These are phyloP conservation scores for Luffa aegyptiaca DNA, from an alignment of 306 rosid genomes.

Conservation along the genomic window DNA sequence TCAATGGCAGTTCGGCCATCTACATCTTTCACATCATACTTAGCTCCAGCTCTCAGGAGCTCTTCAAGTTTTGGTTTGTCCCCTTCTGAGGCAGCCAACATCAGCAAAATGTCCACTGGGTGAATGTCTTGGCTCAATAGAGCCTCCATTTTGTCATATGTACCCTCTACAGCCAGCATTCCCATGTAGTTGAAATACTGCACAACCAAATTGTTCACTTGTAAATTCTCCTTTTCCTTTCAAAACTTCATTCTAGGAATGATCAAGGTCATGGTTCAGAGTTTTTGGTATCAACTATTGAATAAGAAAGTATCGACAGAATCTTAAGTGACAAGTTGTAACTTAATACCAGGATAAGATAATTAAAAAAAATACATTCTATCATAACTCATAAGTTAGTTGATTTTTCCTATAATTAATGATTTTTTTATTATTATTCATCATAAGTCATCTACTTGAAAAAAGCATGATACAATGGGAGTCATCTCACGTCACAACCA, in stretches of 20 bases:
- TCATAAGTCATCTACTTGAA: background rate
- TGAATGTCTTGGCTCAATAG: slow-evolving; percentile 71
- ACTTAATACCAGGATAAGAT: background rate
- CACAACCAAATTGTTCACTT: background rate
- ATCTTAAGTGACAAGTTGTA: background rate
- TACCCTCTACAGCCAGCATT: slow-evolving; percentile 95
- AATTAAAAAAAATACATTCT: background rate
- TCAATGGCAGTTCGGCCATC: slow-evolving; percentile 81
- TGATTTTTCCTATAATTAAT: background rate
- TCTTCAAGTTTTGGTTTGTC: slow-evolving; percentile 93
- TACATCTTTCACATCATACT: slow-evolving; percentile 43
- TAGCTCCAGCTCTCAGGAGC: slow-evolving; percentile 85
- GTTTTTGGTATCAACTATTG: background rate
- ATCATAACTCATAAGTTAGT: background rate
- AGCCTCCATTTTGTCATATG: slow-evolving; percentile 88
- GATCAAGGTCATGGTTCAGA: background rate
- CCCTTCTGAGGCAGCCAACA: slow-evolving; percentile 79
- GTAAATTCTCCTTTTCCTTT: background rate
- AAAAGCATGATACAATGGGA: background rate
- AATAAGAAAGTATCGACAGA: background rate
- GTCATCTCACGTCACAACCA: background rate
- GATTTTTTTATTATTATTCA: background rate
- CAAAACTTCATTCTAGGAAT: background rate
- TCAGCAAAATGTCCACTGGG: slow-evolving; percentile 75
- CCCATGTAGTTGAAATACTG: slow-evolving; percentile 99